Base-by-base conservation (phyloP, 108 stramenopile species). In the Cyclotella kingstonii region DNA sequence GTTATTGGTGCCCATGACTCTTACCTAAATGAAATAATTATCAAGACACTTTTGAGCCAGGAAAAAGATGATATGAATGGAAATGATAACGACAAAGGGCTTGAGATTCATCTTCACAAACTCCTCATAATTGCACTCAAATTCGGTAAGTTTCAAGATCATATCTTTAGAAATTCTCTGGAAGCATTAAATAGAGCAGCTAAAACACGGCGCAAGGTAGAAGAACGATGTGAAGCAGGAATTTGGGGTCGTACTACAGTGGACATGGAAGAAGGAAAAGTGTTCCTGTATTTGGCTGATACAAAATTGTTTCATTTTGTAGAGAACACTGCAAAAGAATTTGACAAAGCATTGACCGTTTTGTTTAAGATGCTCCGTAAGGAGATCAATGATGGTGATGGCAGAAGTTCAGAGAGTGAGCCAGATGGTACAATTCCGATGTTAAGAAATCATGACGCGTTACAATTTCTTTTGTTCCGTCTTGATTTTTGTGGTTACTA, bases 1-100 rank as follows among this genome's bases (percentile, higher is more conserved):
- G 71, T 96, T 34, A 93, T 99, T 54, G 51, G 59, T 1, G 94
- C 95, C 8, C 98, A 99, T 63, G 88, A 96, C 61, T 39, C 52
- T 1, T 99, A 98, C 74, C 89, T 97, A 6, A 51, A 72, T 25
- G 78, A 83, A 41, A 95, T 98, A 54, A 36, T 90, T 14, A 67
- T 73, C 35, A 92, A 90, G 73, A 81, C 87, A 22, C 81, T 96
- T 27, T 60, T 96, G 17, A 55, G 60, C 6, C 57, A 70, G 22
- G 57, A 72, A 14, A 49, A 65, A 22, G 76, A 64, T 42, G 71
- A 49, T 18, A 44, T 44, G 9, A 44, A 39, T 36, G 26, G 47
- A 17, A 48, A 66, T 48, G 50, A 44, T 7, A 62, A 67, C 1
- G 44, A 46, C 44, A 44, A 57, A 33, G 53, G 54, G 31, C 77